phyloP scores from a whole-genome alignment of 164 flowering plant species.

The Warburgia ugandensis region DNA sequence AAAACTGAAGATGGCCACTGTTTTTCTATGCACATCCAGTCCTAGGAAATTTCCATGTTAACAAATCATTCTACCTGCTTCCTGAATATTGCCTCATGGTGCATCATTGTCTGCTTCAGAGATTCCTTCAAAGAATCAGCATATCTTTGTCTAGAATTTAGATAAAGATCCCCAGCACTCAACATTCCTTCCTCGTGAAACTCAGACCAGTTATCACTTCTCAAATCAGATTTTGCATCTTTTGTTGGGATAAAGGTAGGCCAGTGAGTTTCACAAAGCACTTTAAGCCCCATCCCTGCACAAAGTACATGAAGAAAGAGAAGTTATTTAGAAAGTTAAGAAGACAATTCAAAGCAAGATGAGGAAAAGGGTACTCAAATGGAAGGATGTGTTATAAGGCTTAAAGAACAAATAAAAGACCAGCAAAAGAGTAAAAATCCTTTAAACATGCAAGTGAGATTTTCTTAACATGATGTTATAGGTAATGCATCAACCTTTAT shows the following conservation, averaged over 20 bases:
- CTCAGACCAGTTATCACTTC: slow-evolving; percentile 5
- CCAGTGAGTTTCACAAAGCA: slow-evolving; percentile 4
- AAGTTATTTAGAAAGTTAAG: neutral
- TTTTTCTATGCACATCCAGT: neutral
- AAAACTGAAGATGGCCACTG: slow-evolving; percentile 1
- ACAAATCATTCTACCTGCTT: slow-evolving; percentile 32
- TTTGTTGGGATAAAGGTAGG: neutral
- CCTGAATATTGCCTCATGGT: slow-evolving; percentile 38
- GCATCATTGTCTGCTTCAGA: slow-evolving; percentile 33
- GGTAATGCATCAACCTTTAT: too few species aligned
- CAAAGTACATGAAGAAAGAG: neutral
- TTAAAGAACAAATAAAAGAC: too few species aligned
- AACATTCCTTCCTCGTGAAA: slow-evolving; percentile 22
- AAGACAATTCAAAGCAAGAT: too few species aligned
- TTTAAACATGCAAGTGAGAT: too few species aligned
- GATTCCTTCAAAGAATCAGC: slow-evolving; percentile 21
- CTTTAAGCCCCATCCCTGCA: slow-evolving; percentile 9
- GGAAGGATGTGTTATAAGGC: too few species aligned
- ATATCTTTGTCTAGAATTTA: slow-evolving; percentile 17
- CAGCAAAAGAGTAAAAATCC: too few species aligned
- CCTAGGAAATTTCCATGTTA: neutral
- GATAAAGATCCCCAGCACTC: slow-evolving; percentile 22
- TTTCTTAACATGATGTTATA: too few species aligned
- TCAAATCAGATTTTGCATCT: slow-evolving; percentile 8
- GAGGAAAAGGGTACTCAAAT: neutral